Conservation (phyloP, 2,329 filamentous ascomycete genomes). For the Fusarium liriodendri region DNA sequence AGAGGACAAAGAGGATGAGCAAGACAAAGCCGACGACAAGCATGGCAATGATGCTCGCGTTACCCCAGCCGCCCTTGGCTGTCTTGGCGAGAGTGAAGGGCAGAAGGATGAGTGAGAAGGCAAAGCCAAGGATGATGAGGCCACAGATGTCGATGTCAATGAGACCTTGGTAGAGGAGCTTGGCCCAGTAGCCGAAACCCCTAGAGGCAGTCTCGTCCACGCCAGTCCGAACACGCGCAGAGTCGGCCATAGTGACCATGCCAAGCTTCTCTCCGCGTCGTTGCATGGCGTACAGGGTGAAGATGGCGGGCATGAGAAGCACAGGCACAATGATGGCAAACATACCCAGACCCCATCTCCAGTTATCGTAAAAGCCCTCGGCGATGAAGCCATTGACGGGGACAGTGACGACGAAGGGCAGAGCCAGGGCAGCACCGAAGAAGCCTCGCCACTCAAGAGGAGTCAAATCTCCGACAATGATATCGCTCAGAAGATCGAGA, state of each 20-base stretch:
- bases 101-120: slow-evolving; percentile 70
- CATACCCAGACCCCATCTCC: slow-evolving; percentile 61
- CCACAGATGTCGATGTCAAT: slow-evolving; percentile 48
- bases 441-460: slow-evolving; percentile 52
- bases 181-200: slow-evolving; percentile 45
- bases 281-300: slow-evolving; percentile 68
- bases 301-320: slow-evolving; percentile 63
- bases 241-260: slow-evolving; percentile 51
- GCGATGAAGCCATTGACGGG: slow-evolving; percentile 56
- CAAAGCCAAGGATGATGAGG: slow-evolving; percentile 58
- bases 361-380: slow-evolving; percentile 55
- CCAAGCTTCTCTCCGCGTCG: slow-evolving; percentile 67
- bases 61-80: slow-evolving; percentile 49
- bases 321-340: slow-evolving; percentile 71
- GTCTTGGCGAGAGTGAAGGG: slow-evolving; percentile 65
- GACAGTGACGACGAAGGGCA: slow-evolving; percentile 51
- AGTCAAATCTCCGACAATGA: slow-evolving; percentile 52
- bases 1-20: slow-evolving; percentile 50
- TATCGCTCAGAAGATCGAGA: slow-evolving; percentile 45
- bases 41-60: slow-evolving; percentile 47
- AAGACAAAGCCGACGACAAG: slow-evolving; percentile 48
- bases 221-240: slow-evolving; percentile 36
- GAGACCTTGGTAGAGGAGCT: slow-evolving; percentile 44
- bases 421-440: slow-evolving; percentile 46
- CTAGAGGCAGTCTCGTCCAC: slow-evolving; percentile 43